Conservation (phyloP, 2,329 filamentous ascomycete species). For the Zymoseptoria tritici region DNA sequence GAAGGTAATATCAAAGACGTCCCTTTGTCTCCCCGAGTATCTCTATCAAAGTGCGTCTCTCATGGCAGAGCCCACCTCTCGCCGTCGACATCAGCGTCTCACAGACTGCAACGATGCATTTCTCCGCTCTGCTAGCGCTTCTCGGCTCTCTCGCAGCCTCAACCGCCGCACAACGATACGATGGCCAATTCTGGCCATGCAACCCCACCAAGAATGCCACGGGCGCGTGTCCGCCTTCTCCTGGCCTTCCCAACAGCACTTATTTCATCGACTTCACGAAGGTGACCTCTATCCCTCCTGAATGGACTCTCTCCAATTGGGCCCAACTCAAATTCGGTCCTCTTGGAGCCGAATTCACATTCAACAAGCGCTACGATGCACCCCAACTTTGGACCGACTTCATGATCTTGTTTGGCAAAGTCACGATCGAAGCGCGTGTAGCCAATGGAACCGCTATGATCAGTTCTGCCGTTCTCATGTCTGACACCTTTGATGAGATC, state of each 20-base stretch:
- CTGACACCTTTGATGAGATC: slow-evolving; percentile 44
- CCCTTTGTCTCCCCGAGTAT: not conserved
- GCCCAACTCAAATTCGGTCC: slow-evolving; percentile 35
- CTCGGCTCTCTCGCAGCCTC: not conserved
- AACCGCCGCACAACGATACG: slow-evolving; percentile 7
- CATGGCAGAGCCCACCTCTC: not conserved
- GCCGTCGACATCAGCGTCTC: not conserved
- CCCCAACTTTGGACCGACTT: slow-evolving; percentile 35
- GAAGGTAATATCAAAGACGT: not conserved
- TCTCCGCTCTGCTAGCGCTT: not conserved
- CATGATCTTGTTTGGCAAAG: slow-evolving; percentile 4
- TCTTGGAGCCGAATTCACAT: slow-evolving; percentile 44
- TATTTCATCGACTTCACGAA: slow-evolving; percentile 19
- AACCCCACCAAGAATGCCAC: slow-evolving; percentile 15
- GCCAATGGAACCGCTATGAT: slow-evolving; percentile 10
- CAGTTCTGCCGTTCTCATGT: slow-evolving; percentile 9
- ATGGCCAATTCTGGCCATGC: slow-evolving; percentile 16
- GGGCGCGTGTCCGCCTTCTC: slow-evolving; percentile 12
- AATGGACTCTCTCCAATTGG: slow-evolving; percentile 20
- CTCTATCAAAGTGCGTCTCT: not conserved
- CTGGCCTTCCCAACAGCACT: slow-evolving; percentile 10
- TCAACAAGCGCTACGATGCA: slow-evolving; percentile 42
- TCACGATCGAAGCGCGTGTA: slow-evolving; percentile 7
- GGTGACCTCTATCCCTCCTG: slow-evolving; percentile 9
- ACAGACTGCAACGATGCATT: not conserved